Evolutionary conservation across 805 yeast genomes (phyloP), one percentile per base, ranked within the genome.

Genomic region (Kodamaea sagamina): DNA sequence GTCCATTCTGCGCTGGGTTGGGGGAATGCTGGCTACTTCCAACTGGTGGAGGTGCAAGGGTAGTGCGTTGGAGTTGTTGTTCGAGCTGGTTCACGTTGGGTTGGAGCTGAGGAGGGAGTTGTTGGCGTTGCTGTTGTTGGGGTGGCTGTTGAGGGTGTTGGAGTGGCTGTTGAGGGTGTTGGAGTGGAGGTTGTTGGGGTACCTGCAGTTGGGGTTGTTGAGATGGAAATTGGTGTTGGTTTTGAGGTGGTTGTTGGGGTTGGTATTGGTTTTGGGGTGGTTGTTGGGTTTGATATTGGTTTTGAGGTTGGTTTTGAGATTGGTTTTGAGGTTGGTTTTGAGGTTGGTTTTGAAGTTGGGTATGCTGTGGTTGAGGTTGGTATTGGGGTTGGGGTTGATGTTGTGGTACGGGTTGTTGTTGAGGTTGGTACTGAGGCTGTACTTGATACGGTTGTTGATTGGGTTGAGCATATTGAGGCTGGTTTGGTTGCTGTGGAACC

Each of bases 51-150:
- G 37, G 37, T 21, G 37, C 37, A 34, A 34, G 41, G 3, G 41
- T 18, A 2, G 35, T 18, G 3, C 19, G 32, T 38, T 47, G 50
- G 36, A 46, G 36, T 32, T 44, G 42, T 4, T 44, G 49, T 21
- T 46, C 50, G 13, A 47, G 44, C 17, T 44, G 52, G 50, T 34
- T 24, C 26, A 34, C 27, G 24, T 21, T 21, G 24, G 52, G 52
- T 19, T 48, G 44, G 8, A 39, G 43, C 6, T 54, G 59, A 15
- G 59, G 62, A 8, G 61, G 59, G 21, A 58, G 32, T 19, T 24
- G 38, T 18, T 26, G 26, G 4, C 32, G 38, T 4, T 21, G 13
- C 11, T 25, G 41, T 15, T 35, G 52, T 4, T 26, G 42, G 1
- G 19, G 40, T 27, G 4, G 18, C 16, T 17, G 16, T 9, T 36